Evolutionary conservation across 129 eudicot species (phyloP).

Genomic region (Sambucus nigra): DNA sequence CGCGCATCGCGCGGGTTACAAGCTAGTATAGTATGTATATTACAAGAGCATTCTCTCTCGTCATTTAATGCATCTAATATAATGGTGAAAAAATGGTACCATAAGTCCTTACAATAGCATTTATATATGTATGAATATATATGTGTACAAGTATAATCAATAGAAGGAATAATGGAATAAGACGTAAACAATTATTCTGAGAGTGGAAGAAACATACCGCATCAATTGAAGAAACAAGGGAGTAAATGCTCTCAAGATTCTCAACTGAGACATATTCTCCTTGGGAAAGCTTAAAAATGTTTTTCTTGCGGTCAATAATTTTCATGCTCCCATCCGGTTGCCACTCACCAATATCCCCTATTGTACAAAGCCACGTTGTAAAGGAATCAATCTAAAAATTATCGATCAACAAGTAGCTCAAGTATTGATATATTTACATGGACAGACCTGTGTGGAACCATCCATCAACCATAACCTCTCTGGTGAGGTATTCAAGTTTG

Average conservation of each 20-base stretch:
- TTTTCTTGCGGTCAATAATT: slow-evolving; percentile 89
- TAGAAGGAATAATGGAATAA: neutral
- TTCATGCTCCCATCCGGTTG: slow-evolving; percentile 93
- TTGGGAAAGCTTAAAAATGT: slow-evolving; percentile 96
- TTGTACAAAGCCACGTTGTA: slow-evolving; percentile 3
- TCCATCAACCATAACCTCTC: slow-evolving; percentile 61
- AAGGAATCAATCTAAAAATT: neutral
- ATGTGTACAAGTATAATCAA: neutral
- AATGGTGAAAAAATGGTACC: no score
- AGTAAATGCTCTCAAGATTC: slow-evolving; percentile 64
- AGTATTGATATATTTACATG: neutral
- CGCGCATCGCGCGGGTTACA: no score
- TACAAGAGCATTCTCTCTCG: no score
- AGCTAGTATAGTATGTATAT: no score
- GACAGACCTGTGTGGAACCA: slow-evolving; percentile 79
- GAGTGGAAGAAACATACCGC: slow-evolving; percentile 35
- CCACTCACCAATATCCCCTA: slow-evolving; percentile 99
- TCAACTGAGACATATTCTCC: slow-evolving; percentile 97
- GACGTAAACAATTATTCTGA: neutral
- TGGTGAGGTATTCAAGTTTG: slow-evolving; percentile 67
- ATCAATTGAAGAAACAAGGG: slow-evolving; percentile 50
- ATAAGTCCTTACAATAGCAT: no score
- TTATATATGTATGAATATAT: no score
- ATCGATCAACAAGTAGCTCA: neutral
- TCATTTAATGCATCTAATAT: no score